Conservation (phyloP, 2,329 filamentous ascomycete species). For the Balansia obtecta region DNA sequence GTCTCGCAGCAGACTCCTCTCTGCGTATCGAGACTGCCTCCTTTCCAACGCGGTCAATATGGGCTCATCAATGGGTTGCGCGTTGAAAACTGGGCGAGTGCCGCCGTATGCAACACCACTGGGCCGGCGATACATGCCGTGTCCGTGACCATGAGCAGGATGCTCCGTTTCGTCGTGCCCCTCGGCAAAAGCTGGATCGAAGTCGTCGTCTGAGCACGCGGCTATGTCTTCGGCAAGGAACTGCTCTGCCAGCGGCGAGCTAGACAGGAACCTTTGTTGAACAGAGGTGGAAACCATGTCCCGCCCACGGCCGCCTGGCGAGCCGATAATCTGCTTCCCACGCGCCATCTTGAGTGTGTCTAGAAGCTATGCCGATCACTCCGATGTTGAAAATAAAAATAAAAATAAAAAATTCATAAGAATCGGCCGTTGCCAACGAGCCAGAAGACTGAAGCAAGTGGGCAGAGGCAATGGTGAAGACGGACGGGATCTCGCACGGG, state of each 20-base stretch:
- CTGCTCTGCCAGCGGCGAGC: slow-evolving; percentile 54
- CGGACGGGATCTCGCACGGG: too few relatives aligned
- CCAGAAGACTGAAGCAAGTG: too few relatives aligned
- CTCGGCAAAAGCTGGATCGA: slow-evolving; percentile 19
- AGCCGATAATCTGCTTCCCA: slow-evolving; percentile 2
- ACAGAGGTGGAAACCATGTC: slow-evolving; percentile 4
- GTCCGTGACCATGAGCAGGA: slow-evolving; percentile 28
- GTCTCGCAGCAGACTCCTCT: slow-evolving; percentile 49
- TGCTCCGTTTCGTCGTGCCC: slow-evolving; percentile 23
- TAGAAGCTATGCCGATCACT: background rate
- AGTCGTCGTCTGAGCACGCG: slow-evolving; percentile 47
- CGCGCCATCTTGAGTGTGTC: background rate
- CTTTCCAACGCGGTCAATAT: slow-evolving; percentile 41
- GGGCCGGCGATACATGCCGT: slow-evolving; percentile 58
- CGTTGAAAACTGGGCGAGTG: slow-evolving; percentile 56
- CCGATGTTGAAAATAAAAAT: background rate
- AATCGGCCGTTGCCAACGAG: background rate
- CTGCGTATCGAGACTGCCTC: slow-evolving; percentile 43
- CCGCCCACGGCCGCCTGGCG: slow-evolving; percentile 4
- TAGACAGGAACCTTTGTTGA: slow-evolving; percentile 31
- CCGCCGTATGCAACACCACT: slow-evolving; percentile 65
- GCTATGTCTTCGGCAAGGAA: slow-evolving; percentile 55
- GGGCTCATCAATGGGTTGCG: slow-evolving; percentile 33
- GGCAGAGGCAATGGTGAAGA: too few relatives aligned
- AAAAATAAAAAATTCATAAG: background rate